Conservation (phyloP, 805 yeast species). For the Candida bentonensis region DNA sequence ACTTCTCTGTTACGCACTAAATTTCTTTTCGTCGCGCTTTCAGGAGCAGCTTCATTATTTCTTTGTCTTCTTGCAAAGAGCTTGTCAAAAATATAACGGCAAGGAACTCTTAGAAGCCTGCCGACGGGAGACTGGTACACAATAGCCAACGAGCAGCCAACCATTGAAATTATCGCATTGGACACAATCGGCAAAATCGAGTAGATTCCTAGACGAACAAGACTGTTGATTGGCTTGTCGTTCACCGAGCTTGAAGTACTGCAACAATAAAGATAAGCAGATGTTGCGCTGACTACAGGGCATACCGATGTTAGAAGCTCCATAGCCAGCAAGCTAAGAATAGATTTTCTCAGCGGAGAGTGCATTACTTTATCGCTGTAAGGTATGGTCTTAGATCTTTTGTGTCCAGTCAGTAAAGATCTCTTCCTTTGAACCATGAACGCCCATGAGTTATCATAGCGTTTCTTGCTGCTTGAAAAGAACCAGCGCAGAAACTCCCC, state of each 20-base stretch:
- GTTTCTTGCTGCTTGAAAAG: conserved; percentile 45
- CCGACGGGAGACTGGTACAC: conserved; percentile 2
- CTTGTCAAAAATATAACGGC: too few species aligned
- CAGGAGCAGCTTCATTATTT: too few species aligned
- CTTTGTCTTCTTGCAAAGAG: too few species aligned
- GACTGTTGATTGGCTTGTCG: conserved; percentile 29
- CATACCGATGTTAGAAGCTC: conserved; percentile 52
- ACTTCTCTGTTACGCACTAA: too few species aligned
- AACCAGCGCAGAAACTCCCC: conserved; percentile 71
- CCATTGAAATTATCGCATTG: conserved; percentile 15
- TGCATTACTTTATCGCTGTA: conserved; percentile 25
- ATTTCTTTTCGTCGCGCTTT: too few species aligned
- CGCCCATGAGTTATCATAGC: conserved; percentile 55
- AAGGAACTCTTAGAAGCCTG: background rate
- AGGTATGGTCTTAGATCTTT: conserved; percentile 25
- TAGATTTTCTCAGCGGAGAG: conserved; percentile 43
- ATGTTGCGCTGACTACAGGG: conserved; percentile 37
- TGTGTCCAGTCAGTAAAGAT: conserved; percentile 74
- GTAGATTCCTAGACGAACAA: conserved; percentile 36
- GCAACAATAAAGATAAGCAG: conserved; percentile 58
- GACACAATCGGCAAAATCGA: conserved; percentile 14
- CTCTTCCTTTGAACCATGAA: conserved; percentile 48
- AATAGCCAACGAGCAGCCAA: conserved; percentile 25
- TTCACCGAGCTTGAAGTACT: conserved; percentile 41
- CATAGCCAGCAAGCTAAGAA: conserved; percentile 52